Evolutionary conservation across 371 early-diverging fungal species (phyloP), one percentile per base, ranked within the genome.

Genomic region (Apophysomyces trapeziformis): DNA sequence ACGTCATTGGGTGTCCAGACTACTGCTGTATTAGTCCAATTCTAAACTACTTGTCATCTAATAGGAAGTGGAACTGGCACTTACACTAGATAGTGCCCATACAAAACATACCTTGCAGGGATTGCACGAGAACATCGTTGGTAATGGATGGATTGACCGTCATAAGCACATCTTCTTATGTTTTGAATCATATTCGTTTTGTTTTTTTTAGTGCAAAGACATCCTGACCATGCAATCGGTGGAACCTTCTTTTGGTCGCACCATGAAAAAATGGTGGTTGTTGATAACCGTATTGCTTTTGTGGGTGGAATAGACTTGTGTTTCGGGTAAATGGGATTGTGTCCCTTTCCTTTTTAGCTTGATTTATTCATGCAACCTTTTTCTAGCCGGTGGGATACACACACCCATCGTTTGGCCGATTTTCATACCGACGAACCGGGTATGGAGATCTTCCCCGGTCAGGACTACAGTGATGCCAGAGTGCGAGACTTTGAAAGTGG

Each of bases 381-480:
- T 21, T 21, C 18, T 58, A 83, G 96, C 8, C 90, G 98, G 32
- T 97, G 88, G 79, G 96, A 96, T 79, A 91, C 82, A 4, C 77
- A 78, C 50, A 68, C 67, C 5, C 82, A 82, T 61, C 73, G 69
- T 39, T 68, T 79, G 37, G 74, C 76, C 8, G 96, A 96, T 70
- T 77, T 74, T 50, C 71, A 63, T 16, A 65, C 50, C 7, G 18
- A 57, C 21, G 73, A 73, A 32, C 71, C 79, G 35, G 66, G 67
- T 16, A 47, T 66, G 36, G 79, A 78, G 56, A 66, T 77, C n/a
- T 82, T 66, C 68, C 82, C 79, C 50, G 80, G 96, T n/a, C 92
- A 89, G 73, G 97, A 97, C 72, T 97, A 93, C 77, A 91, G 89
- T 72, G 95, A 97, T 74, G 93, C 96, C 11, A 88, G 96, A 50